Conservation (phyloP, 1,139 yeast species). For the Hyphopichia buzzinii region DNA sequence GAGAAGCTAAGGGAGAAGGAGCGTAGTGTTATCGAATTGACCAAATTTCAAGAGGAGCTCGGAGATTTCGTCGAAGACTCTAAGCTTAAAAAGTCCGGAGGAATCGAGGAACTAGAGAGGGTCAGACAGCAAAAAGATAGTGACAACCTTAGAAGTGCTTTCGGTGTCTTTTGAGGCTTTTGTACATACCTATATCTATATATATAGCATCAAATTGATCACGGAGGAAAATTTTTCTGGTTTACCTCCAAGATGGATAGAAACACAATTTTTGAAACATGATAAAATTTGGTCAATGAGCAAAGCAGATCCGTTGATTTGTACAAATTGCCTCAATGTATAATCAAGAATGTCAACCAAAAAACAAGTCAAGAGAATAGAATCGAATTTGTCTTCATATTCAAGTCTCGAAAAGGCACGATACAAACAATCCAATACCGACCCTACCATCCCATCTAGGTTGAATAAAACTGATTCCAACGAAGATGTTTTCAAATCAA, state of each 20-base stretch:
- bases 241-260: background rate
- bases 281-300: background rate
- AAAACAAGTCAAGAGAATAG: background rate
- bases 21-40: slow-evolving; percentile 52
- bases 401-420: slow-evolving; percentile 4
- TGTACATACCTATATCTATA: background rate
- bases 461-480: slow-evolving; percentile 10
- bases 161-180: slow-evolving; percentile 25
- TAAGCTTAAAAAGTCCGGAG: slow-evolving; percentile 78
- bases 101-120: slow-evolving; percentile 82
- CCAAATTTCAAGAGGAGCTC: slow-evolving; percentile 82
- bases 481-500: slow-evolving; percentile 9
- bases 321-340: background rate
- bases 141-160: slow-evolving; percentile 55
- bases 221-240: background rate
- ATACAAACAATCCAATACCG: slow-evolving; percentile 9
- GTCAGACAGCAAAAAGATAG: slow-evolving; percentile 64
- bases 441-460: slow-evolving; percentile 8
- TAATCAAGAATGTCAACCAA: background rate
- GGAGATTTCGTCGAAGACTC: slow-evolving; percentile 80
- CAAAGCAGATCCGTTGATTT: background rate
- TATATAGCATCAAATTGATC: background rate
- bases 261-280: slow-evolving; percentile 1
- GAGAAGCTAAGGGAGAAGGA: slow-evolving; percentile 78
- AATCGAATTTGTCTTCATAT: slow-evolving; percentile 8